phyloP scores from a whole-genome alignment of 1,139 yeast species.

The Ogataea hybrid region DNA sequence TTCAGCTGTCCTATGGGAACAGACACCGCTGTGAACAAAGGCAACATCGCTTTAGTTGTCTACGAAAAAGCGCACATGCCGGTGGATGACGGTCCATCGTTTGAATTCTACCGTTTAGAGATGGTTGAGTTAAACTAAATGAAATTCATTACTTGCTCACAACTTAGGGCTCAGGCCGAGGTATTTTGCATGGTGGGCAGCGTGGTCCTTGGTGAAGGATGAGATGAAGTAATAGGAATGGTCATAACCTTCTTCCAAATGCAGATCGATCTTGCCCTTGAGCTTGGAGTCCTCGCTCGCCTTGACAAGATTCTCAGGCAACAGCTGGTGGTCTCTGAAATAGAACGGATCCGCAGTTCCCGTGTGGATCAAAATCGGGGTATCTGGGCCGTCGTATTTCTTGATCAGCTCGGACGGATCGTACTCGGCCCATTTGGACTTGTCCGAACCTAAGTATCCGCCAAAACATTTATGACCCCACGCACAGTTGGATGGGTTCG shows the following conservation, averaged over 20 bases:
- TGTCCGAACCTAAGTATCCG: constrained; percentile 69
- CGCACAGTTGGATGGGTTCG: constrained; percentile 70
- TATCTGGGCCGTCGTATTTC: constrained; percentile 45
- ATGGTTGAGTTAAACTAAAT: neutral
- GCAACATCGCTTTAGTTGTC: constrained; percentile 12
- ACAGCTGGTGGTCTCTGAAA: constrained; percentile 58
- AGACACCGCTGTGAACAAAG: constrained; percentile 8
- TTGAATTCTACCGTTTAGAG: neutral
- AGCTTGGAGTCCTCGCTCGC: constrained; percentile 60
- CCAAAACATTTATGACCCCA: constrained; percentile 89
- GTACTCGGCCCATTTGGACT: constrained; percentile 61
- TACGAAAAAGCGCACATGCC: neutral
- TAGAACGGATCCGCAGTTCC: constrained; percentile 79
- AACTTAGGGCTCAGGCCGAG: constrained; percentile 46
- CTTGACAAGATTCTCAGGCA: constrained; percentile 68
- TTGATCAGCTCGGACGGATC: constrained; percentile 80
- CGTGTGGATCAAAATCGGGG: constrained; percentile 70
- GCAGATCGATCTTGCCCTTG: constrained; percentile 58
- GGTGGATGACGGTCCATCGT: neutral
- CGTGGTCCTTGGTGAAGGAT: constrained; percentile 79
- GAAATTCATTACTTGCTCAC: constrained; percentile 6
- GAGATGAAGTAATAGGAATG: constrained; percentile 88
- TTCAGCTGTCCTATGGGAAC: neutral
- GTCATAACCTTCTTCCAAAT: constrained; percentile 80
- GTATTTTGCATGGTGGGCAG: constrained; percentile 80